phyloP scores from a whole-genome alignment of 495 filamentous ascomycete species.

The Oleoguttula mirabilis region DNA sequence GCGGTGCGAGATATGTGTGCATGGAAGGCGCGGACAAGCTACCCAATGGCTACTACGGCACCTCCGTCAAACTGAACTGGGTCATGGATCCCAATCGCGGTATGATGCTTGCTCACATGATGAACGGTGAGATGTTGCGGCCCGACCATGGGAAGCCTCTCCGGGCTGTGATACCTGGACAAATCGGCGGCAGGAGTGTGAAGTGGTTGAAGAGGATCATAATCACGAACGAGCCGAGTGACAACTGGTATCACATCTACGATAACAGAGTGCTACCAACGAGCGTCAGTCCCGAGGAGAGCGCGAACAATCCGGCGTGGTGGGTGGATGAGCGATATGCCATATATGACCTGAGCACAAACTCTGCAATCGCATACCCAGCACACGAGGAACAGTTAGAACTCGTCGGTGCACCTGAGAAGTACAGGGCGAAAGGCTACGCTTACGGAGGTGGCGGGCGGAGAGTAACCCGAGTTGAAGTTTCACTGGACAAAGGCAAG shows the following conservation, averaged over 20 bases:
- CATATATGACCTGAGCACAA: constrained; percentile 86
- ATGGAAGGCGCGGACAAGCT: constrained; percentile 41
- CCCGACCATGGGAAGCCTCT: constrained; percentile 87
- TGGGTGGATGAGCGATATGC: constrained; percentile 91
- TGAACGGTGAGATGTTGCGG: constrained; percentile 77
- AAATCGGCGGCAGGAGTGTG: constrained; percentile 88
- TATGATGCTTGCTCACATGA: constrained; percentile 81
- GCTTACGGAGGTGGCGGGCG: constrained; percentile 87
- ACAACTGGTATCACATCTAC: constrained; percentile 95
- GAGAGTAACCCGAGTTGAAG: constrained; percentile 68
- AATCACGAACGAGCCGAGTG: constrained; percentile 64
- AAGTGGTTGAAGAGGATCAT: constrained; percentile 89
- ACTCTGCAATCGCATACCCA: constrained; percentile 73
- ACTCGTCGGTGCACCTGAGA: constrained; percentile 36
- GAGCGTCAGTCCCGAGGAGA: constrained; percentile 72
- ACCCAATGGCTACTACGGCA: constrained; percentile 88
- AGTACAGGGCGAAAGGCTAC: constrained; percentile 65
- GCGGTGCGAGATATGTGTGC: constrained; percentile 71
- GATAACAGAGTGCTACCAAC: constrained; percentile 90
- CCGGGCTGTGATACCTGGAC: constrained; percentile 75
- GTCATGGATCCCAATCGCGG: constrained; percentile 73
- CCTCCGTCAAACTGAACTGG: constrained; percentile 79
- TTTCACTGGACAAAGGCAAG: constrained; percentile 75
- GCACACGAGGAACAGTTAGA: constrained; percentile 63
- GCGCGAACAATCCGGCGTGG: constrained; percentile 59